Base-by-base conservation (phyloP, 1,284 basidiomycete species). In the Austroboletus novae-zelandiae region DNA sequence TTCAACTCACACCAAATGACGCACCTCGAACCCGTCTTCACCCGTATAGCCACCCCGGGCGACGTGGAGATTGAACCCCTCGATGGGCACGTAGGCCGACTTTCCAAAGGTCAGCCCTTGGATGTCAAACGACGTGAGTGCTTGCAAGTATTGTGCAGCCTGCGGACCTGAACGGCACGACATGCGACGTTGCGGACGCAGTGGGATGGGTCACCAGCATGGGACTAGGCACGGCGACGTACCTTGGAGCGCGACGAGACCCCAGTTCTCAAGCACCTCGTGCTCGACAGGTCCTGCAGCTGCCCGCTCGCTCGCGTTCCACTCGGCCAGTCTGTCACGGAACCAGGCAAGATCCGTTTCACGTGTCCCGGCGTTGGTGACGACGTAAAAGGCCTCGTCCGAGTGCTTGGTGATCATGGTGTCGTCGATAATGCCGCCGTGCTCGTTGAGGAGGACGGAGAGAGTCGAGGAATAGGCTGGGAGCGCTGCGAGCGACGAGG, bases 11-110 rank as follows among this genome's bases (percentile, higher is more conserved):
- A 34, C 14, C 40, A 35, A 13, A 32, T 25, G 64, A 20, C 75
- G 56, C 36, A 88, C 91, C 77, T 99, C 96, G 59, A 99, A 98
- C 0, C 96, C 97, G 68, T 99, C 96, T 72, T 99, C 97, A 31
- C 97, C 96, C 0, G 97, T 99, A 73, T 99, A 99, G 5, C 97
- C 96, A 20, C 93, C 93, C n/a, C 96, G 84, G 9, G 94, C 91
- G 32, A 99, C 84, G 67, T 98, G 97, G 52, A 94, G 77, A 59
- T 87, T 84, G 57, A 91, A 85, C 2, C 85, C 81, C 54, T 85
- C 83, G 36, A 97, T 78, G 1, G 86, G 80, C 17, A 91, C 79
- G 60, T 84, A 91, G 0, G 86, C 84, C 18, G 86, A 86, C 56
- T 81, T 83, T 40, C 92, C 92, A 61, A 97, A 96, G 32, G 85